A percentile compares a stretch with the other conserved stretches of the same genome.
phyloP scores from a whole-genome alignment of 208 protist genomes.

The Leptomonas seymouri region DNA sequence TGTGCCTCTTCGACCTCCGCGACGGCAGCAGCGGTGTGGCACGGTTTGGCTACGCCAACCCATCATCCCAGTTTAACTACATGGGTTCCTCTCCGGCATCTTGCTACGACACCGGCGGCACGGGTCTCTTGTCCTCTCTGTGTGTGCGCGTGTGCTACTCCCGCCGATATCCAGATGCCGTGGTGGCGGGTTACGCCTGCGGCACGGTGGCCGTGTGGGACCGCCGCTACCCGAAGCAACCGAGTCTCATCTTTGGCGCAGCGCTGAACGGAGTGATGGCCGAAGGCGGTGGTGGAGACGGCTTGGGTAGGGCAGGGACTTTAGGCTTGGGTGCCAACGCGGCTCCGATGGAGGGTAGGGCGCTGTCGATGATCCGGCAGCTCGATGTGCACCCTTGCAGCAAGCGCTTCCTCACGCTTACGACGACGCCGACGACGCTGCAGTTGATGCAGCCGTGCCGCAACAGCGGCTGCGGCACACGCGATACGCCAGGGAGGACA shows the following conservation, averaged over 20 bases:
- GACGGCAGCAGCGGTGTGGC: slow-evolving; percentile 34
- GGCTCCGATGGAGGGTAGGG: background rate
- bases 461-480: background rate
- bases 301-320: too few relatives aligned
- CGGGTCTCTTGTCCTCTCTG: slow-evolving; percentile 13
- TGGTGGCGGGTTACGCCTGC: slow-evolving; percentile 65
- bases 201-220: slow-evolving; percentile 53
- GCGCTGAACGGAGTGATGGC: slow-evolving; percentile 7
- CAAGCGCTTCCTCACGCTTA: slow-evolving; percentile 50
- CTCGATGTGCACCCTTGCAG: slow-evolving; percentile 59
- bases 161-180: slow-evolving; percentile 62
- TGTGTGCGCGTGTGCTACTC: slow-evolving; percentile 53
- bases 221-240: slow-evolving; percentile 27
- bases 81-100: background rate
- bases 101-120: background rate
- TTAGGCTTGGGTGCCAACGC: too few relatives aligned
- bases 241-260: slow-evolving; percentile 22
- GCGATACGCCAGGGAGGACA: background rate
- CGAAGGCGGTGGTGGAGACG: background rate
- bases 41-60: slow-evolving; percentile 39
- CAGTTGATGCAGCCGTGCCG: slow-evolving; percentile 30
- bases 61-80: slow-evolving; percentile 10
- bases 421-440: slow-evolving; percentile 51
- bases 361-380: slow-evolving; percentile 25
- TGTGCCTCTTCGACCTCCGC: slow-evolving; percentile 47